A percentile compares a stretch with the other conserved stretches of the same genome.
These are phyloP conservation scores for Novymonas esmeraldas DNA, from an alignment of 208 protist genomes.

Conservation along the genomic window DNA sequence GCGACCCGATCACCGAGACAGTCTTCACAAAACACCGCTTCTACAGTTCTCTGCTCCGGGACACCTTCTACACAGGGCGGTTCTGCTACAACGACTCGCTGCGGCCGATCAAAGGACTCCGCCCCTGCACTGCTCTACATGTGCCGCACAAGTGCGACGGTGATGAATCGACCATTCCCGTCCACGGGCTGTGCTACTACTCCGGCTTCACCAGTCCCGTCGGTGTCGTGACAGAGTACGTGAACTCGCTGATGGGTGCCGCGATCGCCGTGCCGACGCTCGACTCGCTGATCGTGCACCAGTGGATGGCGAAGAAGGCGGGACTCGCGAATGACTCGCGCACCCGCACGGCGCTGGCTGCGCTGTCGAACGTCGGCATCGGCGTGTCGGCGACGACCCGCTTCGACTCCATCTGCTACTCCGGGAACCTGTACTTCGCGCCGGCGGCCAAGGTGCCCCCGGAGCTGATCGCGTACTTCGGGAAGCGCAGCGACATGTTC, in stretches of 20 bases:
- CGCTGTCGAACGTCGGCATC: slow-evolving; percentile 35
- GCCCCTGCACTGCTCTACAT: slow-evolving; percentile 16
- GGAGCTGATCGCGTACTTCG: slow-evolving; percentile 42
- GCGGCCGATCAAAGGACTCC: slow-evolving; percentile 32
- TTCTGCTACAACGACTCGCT: slow-evolving; percentile 33
- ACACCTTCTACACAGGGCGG: slow-evolving; percentile 26
- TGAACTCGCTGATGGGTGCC: slow-evolving; percentile 20
- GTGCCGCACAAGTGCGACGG: slow-evolving; percentile 14
- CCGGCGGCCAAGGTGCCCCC: slow-evolving; percentile 46
- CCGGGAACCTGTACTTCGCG: slow-evolving; percentile 63
- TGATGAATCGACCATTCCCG: slow-evolving; percentile 43
- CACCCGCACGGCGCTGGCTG: slow-evolving; percentile 28
- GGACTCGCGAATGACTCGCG: slow-evolving; percentile 18
- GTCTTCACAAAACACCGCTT: slow-evolving; percentile 1
- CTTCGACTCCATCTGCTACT: slow-evolving; percentile 52
- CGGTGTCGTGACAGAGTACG: slow-evolving; percentile 31
- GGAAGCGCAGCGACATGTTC: slow-evolving; percentile 33
- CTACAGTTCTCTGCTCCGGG: slow-evolving; percentile 20
- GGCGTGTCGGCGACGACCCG: slow-evolving; percentile 43
- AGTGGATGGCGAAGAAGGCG: slow-evolving; percentile 67
- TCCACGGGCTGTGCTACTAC: slow-evolving; percentile 45
- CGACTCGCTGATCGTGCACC: slow-evolving; percentile 57
- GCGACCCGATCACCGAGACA: slow-evolving; percentile 11
- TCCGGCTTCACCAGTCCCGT: not conserved
- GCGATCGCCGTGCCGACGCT: slow-evolving; percentile 41